A percentile compares a stretch with the other conserved stretches of the same genome.
Conservation (phyloP, 805 yeast genomes). For the Candida piceae region DNA sequence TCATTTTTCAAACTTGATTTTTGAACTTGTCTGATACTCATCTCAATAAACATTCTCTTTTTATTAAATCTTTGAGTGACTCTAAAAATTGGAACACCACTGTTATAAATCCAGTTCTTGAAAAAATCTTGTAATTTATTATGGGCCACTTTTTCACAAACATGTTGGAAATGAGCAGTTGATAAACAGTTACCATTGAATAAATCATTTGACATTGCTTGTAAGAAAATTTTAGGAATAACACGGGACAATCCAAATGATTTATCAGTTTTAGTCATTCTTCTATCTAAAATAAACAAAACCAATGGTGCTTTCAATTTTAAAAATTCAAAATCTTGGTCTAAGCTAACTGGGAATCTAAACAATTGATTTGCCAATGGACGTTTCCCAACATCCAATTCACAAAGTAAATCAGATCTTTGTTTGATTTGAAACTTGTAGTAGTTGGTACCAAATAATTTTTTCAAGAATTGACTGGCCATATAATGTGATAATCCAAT, state of each 20-base stretch:
- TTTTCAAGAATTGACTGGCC: conserved; percentile 65
- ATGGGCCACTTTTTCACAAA: conserved; percentile 93
- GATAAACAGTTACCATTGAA: conserved; percentile 69
- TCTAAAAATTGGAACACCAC: conserved; percentile 84
- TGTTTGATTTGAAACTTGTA: conserved; percentile 65
- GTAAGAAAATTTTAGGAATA: conserved; percentile 83
- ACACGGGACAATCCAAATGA: conserved; percentile 90
- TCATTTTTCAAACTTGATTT: conserved; percentile 35
- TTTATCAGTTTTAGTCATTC: conserved; percentile 95
- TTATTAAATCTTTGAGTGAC: conserved; percentile 91
- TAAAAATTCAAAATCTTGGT: conserved; percentile 61
- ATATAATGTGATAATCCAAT: conserved; percentile 80
- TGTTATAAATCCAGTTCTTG: conserved; percentile 87
- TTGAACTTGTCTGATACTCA: conserved; percentile 91
- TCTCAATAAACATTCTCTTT: conserved; percentile 88
- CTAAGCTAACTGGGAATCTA: conserved; percentile 54
- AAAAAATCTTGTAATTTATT: conserved; percentile 78
- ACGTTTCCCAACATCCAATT: conserved; percentile 69
- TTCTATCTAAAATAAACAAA: conserved; percentile 72
- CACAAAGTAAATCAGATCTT: conserved; percentile 61
- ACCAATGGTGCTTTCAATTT: conserved; percentile 82
- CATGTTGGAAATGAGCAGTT: conserved; percentile 80
- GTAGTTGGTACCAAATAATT: conserved; percentile 79
- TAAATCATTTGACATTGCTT: conserved; percentile 93
- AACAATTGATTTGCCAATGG: conserved; percentile 75